A percentile compares a stretch with the other conserved stretches of the same genome.
These are phyloP conservation scores for Suhomyces chickasaworum DNA, from an alignment of 1,139 yeast genomes.

Conservation along the genomic window DNA sequence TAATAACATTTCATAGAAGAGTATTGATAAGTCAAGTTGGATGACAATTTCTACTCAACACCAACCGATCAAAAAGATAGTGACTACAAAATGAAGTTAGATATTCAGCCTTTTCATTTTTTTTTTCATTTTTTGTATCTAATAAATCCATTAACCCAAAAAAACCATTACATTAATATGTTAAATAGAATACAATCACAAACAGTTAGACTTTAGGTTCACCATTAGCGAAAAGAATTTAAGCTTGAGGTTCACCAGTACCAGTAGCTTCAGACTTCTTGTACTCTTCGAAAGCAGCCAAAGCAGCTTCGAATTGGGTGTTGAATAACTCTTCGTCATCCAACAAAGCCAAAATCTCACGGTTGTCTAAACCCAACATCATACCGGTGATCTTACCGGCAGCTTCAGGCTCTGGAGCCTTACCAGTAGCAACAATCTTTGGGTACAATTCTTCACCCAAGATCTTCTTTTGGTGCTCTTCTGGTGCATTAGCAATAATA, in stretches of 20 bases:
- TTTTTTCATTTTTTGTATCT: slow-evolving; percentile 27
- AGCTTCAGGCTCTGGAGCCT: slow-evolving; percentile 85
- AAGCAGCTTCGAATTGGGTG: slow-evolving; percentile 93
- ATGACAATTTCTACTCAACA: not conserved
- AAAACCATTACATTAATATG: slow-evolving; percentile 31
- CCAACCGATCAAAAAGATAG: not conserved
- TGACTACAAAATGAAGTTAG: not conserved
- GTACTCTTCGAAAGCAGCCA: slow-evolving; percentile 88
- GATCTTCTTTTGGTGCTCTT: slow-evolving; percentile 94
- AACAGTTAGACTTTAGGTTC: slow-evolving; percentile 16
- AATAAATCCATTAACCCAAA: slow-evolving; percentile 37
- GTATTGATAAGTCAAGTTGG: too few species aligned
- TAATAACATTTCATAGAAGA: too few species aligned
- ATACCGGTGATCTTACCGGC: slow-evolving; percentile 99
- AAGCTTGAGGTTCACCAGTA: slow-evolving; percentile 17
- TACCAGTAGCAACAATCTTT: slow-evolving; percentile 87
- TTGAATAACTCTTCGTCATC: slow-evolving; percentile 89
- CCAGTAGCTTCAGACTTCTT: slow-evolving; percentile 47
- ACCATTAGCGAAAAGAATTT: slow-evolving; percentile 19
- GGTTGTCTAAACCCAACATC: slow-evolving; percentile 94
- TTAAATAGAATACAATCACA: slow-evolving; percentile 25
- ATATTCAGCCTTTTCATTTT: slow-evolving; percentile 24
- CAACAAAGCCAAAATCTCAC: slow-evolving; percentile 84
- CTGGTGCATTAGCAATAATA: slow-evolving; percentile 63
- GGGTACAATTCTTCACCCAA: slow-evolving; percentile 98